phyloP scores from a whole-genome alignment of 345 rosid species.

The Conringia planisiliqua region DNA sequence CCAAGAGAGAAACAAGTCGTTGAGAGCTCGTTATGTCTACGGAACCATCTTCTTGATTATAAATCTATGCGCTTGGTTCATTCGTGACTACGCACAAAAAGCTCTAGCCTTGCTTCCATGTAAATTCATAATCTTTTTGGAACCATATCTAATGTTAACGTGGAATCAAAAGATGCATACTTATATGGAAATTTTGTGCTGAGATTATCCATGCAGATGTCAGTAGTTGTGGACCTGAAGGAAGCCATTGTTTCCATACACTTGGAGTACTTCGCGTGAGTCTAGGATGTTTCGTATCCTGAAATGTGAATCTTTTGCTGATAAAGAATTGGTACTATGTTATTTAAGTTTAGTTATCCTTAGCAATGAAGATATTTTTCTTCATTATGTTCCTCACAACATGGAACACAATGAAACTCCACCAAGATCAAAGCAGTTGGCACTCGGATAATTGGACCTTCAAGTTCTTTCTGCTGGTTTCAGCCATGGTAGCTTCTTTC shows the following conservation, averaged over 20 bases:
- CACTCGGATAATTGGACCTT: constrained; percentile 69
- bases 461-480: constrained; percentile 49
- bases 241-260: constrained; percentile 56
- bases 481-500: constrained; percentile 53
- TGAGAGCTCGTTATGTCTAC: constrained; percentile 62
- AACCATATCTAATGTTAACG: background rate
- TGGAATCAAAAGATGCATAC: background rate
- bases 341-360: background rate
- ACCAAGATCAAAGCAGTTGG: constrained; percentile 53
- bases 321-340: background rate
- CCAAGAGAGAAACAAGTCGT: constrained; percentile 45
- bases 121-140: constrained; percentile 33
- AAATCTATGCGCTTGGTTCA: constrained; percentile 76
- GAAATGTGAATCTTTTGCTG: background rate
- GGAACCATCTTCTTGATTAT: constrained; percentile 64
- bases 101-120: constrained; percentile 46
- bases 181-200: background rate
- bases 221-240: constrained; percentile 61
- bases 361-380: constrained; percentile 63
- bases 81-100: constrained; percentile 81
- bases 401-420: constrained; percentile 54
- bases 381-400: constrained; percentile 66
- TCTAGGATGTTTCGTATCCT: constrained; percentile 91
- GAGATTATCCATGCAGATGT: constrained; percentile 43
- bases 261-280: constrained; percentile 89